phyloP scores from a whole-genome alignment of 108 stramenopile species.

The Skeletonema grethae region DNA sequence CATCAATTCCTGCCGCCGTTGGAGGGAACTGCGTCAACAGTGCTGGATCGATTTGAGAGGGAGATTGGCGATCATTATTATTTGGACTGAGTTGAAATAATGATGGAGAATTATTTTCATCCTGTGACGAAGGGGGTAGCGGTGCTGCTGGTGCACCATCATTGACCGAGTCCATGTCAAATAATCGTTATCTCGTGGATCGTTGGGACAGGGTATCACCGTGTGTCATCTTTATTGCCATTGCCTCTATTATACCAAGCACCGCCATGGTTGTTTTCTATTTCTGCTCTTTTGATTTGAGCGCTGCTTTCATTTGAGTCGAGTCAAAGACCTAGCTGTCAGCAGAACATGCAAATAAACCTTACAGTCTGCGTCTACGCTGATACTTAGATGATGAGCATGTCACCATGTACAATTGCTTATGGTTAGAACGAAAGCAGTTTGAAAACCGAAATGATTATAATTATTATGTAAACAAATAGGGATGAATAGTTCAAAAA shows the following conservation, averaged over 20 bases:
- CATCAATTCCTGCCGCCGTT: neutral
- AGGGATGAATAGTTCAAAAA: neutral
- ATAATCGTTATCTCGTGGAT: too few relatives aligned
- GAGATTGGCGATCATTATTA: neutral
- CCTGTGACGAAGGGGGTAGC: neutral
- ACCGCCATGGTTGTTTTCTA: too few relatives aligned
- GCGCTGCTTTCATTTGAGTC: too few relatives aligned
- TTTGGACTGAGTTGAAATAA: neutral
- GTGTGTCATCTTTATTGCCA: too few relatives aligned
- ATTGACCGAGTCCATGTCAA: neutral
- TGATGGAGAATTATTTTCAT: neutral
- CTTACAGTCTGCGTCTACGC: too few relatives aligned
- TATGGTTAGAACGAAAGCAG: neutral
- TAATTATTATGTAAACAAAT: slow-evolving; percentile 2
- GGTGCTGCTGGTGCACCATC: neutral
- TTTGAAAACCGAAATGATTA: neutral
- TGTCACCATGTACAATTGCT: too few relatives aligned
- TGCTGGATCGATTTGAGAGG: neutral
- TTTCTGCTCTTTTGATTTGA: too few relatives aligned
- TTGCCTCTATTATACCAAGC: too few relatives aligned
- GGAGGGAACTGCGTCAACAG: neutral
- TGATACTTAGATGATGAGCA: neutral
- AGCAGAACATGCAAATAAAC: too few relatives aligned
- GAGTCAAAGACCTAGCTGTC: too few relatives aligned
- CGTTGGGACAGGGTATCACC: too few relatives aligned